Evolutionary conservation across 169 alveolate species (phyloP), one percentile per base, ranked within the genome.

Genomic region (Plasmodium knowlesi): DNA sequence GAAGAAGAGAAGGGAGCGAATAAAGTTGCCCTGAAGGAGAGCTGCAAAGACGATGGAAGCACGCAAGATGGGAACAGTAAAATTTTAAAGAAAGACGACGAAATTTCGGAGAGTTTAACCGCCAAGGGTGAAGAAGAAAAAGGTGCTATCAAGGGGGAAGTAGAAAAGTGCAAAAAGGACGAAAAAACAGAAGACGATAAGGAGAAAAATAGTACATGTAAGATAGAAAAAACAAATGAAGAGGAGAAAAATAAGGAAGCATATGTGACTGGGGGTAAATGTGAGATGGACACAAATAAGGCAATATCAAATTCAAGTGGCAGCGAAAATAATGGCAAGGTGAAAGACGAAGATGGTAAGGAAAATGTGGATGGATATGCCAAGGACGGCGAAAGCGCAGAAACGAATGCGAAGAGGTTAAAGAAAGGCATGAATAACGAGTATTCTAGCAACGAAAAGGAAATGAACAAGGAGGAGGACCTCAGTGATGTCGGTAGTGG

Each of bases 341-440:
- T 2, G n/a, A 86, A 74, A 53, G 85, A 85, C 28, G 84, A 82
- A 10, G 90, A 76, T 43, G 80, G 25, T 74, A 83, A 84, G 28
- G 92, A 54, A 32, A 12, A 19, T n/a, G 32, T 32, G 4, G 92
- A 84, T 84, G 76, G n/a, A n/a, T 71, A 71, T 84, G 22, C 74
- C 30, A 25, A 79, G n/a, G 5, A 39, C 9, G 53, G 72, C 25
- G 73, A 57, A 54, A 86, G 19, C 61, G 43, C 72, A 22, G 93
- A 76, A 76, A 86, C 30, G 16, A 86, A 86, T 43, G 30, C 85
- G n/a, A 86, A 86, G 81, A 32, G 93, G 12, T 57, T 86, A 30
- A 86, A 86, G 85, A 86, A 86, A 41, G 93, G 80, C 80, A 86
- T 86, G 43, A 10, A 30, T 67, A 82, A 82, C 71, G 83, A 83